Evolutionary conservation across 2,329 filamentous ascomycete genomes (phyloP), one percentile per base, ranked within the genome.

Genomic region (Fusarium nygamai): DNA sequence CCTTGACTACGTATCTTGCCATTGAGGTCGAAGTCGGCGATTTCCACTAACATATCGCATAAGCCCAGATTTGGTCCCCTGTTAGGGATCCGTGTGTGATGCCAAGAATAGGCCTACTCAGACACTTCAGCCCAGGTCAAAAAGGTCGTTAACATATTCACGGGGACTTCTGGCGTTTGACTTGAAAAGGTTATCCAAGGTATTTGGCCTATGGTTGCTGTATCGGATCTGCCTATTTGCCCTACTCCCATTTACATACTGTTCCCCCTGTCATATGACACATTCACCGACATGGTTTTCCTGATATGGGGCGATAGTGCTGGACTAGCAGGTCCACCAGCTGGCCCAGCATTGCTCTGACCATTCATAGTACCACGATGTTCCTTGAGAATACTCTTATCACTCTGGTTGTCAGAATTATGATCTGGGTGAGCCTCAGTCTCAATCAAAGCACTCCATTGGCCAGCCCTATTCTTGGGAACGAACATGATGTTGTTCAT

Each of bases 401-500:
- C 72, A 16, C 71, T 74, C 39, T 72, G 63, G 13, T 72, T 75
- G 27, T 74, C 72, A 1, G 64, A 69, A 2, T 8, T 53, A 1
- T 61, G 47, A 5, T 75, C 72, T 1, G 60, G 72, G 11, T 61
- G 64, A 1, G 60, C 68, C 29, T 74, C 72, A 0, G 64, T 74
- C 41, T 74, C 64, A 4, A 74, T 38, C 10, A 74, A 48, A 5
- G 72, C 68, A n/a, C 60, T 74, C 72, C 72, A 74, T 43, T 74
- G 72, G 1, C 72, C 71, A 20, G 64, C 68, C 24, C 69, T 74
- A 24, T 74, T 50, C 48, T 74, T 74, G 10, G 72, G 68, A 16
- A 74, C 73, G n/a, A 74, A 74, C 57, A 74, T 69, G 22, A 72
- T 50, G 20, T 72, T 72, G 1, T 74, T 74, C 2, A 74, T 57